These are phyloP conservation scores for Leccinum disarticulatum DNA, from an alignment of 768 basidiomycete genomes.

Conservation along the genomic window DNA sequence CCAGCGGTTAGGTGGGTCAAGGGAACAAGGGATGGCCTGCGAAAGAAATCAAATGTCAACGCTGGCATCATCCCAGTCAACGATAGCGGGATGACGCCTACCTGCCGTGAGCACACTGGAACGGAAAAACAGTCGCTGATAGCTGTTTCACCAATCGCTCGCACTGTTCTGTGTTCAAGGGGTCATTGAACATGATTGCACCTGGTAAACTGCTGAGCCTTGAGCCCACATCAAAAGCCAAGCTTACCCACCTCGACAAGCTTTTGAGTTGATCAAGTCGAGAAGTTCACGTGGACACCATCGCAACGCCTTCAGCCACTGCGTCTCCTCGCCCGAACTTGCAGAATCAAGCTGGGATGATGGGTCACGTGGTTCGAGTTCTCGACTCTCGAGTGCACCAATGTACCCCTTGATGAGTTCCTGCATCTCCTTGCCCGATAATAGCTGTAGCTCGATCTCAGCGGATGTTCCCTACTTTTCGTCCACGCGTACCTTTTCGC, in stretches of 20 bases:
- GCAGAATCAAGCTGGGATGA: conserved; percentile 11
- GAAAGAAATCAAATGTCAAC: neutral
- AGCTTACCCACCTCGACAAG: conserved; percentile 75
- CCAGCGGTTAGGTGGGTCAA: conserved; percentile 34
- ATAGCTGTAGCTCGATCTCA: conserved; percentile 43
- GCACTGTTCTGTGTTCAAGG: conserved; percentile 67
- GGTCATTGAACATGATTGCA: conserved; percentile 97
- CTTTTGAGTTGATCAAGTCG: conserved; percentile 90
- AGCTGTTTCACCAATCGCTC: conserved; percentile 64
- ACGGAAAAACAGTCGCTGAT: conserved; percentile 75
- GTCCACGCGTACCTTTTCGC: conserved; percentile 53
- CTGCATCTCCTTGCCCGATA: conserved; percentile 68
- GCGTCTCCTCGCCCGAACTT: conserved; percentile 22
- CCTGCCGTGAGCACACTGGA: conserved; percentile 97
- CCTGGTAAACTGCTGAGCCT: conserved; percentile 46
- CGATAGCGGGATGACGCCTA: conserved; percentile 22
- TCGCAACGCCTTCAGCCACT: conserved; percentile 72
- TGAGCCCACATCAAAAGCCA: neutral
- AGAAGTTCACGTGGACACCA: conserved; percentile 82
- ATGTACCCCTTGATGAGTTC: conserved; percentile 75
- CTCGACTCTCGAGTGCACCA: conserved; percentile 54
- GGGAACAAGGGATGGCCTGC: conserved; percentile 57
- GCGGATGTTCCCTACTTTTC: neutral
- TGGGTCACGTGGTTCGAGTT: conserved; percentile 22
- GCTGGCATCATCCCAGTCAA: neutral